Percentiles rank a stretch among this genome's conserved stretches.
These are phyloP conservation scores for Avena sativa DNA, from an alignment of 176 grass and related monocot genomes.

Conservation along the genomic window DNA sequence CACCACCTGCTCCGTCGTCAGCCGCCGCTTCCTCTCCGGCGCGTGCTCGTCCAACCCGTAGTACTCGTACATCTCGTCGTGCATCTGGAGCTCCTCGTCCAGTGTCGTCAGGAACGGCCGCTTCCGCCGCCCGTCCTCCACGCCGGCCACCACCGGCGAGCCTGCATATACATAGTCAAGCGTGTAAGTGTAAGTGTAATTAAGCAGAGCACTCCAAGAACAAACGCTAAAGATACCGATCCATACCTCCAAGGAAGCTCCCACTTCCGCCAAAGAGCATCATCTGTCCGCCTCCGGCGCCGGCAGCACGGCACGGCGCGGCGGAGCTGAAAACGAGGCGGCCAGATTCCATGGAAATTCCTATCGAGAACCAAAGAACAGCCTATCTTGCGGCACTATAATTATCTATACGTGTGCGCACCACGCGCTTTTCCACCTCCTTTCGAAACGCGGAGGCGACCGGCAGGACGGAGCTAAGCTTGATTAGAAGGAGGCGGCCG, in stretches of 20 bases:
- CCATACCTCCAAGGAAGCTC: constrained; percentile 52
- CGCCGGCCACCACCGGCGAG: constrained; percentile 25
- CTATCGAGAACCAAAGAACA: constrained; percentile 8
- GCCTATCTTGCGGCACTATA: constrained; percentile 8
- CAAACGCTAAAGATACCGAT: background rate
- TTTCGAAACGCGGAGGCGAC: constrained; percentile 38
- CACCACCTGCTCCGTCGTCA: constrained; percentile 82
- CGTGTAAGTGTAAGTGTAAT: background rate
- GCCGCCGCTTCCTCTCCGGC: constrained; percentile 76
- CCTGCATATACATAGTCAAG: constrained; percentile 29
- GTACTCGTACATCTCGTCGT: constrained; percentile 70
- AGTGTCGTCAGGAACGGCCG: constrained; percentile 61
- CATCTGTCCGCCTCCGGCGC: constrained; percentile 49
- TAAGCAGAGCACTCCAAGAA: constrained; percentile 29
- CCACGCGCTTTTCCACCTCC: constrained; percentile 19
- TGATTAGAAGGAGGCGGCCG: constrained; percentile 50
- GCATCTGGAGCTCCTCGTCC: constrained; percentile 50
- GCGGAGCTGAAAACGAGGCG: constrained; percentile 62
- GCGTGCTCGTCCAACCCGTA: constrained; percentile 45
- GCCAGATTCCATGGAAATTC: constrained; percentile 50
- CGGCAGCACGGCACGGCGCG: constrained; percentile 14
- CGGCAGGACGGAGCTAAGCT: constrained; percentile 14
- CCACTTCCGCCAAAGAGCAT: constrained; percentile 60
- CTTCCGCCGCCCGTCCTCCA: constrained; percentile 52
- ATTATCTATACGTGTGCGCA: background rate